A percentile compares a stretch with the other conserved stretches of the same genome.
These are phyloP conservation scores for Ceratocystis harringtonii DNA, from an alignment of 2,329 filamentous ascomycete species.

Conservation along the genomic window DNA sequence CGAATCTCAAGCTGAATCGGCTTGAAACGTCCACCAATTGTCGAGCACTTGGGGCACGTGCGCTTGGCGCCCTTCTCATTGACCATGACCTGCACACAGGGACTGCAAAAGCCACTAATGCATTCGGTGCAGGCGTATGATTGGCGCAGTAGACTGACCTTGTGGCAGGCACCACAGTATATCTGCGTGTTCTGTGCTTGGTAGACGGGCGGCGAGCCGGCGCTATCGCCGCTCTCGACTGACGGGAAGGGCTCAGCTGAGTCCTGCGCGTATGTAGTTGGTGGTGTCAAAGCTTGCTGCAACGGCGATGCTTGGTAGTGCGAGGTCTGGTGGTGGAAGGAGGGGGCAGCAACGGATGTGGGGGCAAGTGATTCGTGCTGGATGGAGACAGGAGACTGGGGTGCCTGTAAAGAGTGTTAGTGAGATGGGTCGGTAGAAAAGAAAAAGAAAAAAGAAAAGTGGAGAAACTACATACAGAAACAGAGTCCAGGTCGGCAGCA, in stretches of 20 bases:
- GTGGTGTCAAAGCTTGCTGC: slow-evolving; percentile 79
- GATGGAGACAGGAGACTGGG: slow-evolving; percentile 49
- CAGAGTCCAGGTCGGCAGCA: slow-evolving; percentile 74
- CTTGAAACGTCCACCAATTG: slow-evolving; percentile 67
- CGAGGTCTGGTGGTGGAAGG: slow-evolving; percentile 38
- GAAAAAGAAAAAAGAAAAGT: neutral
- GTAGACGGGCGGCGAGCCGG: slow-evolving; percentile 58
- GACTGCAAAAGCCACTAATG: slow-evolving; percentile 79
- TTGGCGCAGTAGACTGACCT: slow-evolving; percentile 60
- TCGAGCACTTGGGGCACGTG: slow-evolving; percentile 66
- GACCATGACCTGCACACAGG: slow-evolving; percentile 71
- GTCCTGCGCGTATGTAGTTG: slow-evolving; percentile 46
- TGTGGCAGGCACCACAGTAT: slow-evolving; percentile 78
- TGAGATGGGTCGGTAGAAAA: neutral
- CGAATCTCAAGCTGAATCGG: slow-evolving; percentile 72
- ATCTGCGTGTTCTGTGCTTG: slow-evolving; percentile 68
- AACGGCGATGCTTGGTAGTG: slow-evolving; percentile 77
- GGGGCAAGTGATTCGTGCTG: slow-evolving; percentile 46
- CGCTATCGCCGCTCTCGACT: slow-evolving; percentile 63
- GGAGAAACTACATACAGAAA: slow-evolving; percentile 48
- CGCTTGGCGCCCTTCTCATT: slow-evolving; percentile 59
- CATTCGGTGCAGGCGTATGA: slow-evolving; percentile 94
- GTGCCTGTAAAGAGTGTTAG: slow-evolving; percentile 32
- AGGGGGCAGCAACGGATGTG: slow-evolving; percentile 41
- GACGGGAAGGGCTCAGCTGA: slow-evolving; percentile 72